Base-by-base conservation (phyloP, 2,329 filamentous ascomycete genomes). In the Thielaviopsis punctulata region DNA sequence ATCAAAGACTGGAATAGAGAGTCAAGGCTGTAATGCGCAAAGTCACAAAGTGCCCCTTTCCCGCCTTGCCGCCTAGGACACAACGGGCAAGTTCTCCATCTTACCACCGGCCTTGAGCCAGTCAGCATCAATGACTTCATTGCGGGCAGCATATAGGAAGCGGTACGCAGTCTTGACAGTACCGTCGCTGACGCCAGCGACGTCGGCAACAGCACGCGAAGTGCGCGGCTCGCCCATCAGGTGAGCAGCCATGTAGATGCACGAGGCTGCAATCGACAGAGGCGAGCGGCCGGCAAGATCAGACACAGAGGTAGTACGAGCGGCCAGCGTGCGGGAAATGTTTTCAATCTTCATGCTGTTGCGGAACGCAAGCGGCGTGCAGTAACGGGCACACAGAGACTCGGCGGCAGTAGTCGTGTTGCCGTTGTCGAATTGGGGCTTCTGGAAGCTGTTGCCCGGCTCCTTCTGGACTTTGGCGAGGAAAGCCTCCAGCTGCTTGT, bases 111-210 rank as follows among this genome's bases (percentile, higher is more conserved):
- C 79, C 52, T 76, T 73, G 51, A 90, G 73, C 79, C 86, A 90
- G 55, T 84, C 79, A 49, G 79, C 71, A 59, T 84, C 80, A 60
- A 95, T 78, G 54, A 98, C 69, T 56, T 77, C 73, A 52, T 90
- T 80, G 49, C 80, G 78, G 48, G 83, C 80, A 18, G 75, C 73
- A 63, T 89, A 90, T 48, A 98, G 73, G 61, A 85, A 81, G 63
- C 92, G 92, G 72, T 96, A 98, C 0, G 90, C 89, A 23, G 86
- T 93, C 61, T 93, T 89, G 60, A 98, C 95, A 0, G 92, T 98
- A 52, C 92, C 89, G 62, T 98, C 93, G 64, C 88, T 95, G 24
- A 98, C 92, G 58, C 87, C 86, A 1, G 86, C 87, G 18, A 92
- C 82, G 22, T 68, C 66, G 4, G 87, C 85, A 60, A 98, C 95